Conservation (phyloP, 192 early-diverging fungal genomes). For the Coemansia sp. region DNA sequence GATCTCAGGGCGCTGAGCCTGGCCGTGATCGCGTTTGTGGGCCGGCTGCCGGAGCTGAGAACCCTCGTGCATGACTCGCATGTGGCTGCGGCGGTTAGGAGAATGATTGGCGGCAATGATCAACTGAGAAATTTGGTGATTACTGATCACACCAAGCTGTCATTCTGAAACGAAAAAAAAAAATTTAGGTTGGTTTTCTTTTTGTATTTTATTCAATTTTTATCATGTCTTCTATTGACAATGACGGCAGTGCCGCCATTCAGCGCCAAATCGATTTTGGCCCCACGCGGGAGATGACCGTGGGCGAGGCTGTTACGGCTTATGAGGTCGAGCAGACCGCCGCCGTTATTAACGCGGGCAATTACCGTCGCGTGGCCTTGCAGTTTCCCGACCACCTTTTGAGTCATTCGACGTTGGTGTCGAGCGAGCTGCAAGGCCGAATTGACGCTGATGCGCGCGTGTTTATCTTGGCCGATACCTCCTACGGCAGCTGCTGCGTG, state of each 20-base stretch:
- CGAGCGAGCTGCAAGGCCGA: conserved; percentile 52
- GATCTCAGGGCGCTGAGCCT: conserved; percentile 7
- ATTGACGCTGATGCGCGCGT: conserved; percentile 41
- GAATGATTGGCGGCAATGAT: background rate
- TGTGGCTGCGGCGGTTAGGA: conserved; percentile 2
- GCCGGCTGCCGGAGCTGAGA: conserved; percentile 2
- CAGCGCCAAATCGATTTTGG: conserved; percentile 46
- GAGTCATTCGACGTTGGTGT: conserved; percentile 64
- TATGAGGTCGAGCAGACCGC: conserved; percentile 72
- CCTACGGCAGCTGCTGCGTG: conserved; percentile 97
- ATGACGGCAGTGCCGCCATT: conserved; percentile 68
- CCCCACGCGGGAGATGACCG: conserved; percentile 21
- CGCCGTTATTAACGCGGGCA: conserved; percentile 43
- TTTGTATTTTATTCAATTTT: conserved; percentile 1
- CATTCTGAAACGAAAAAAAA: background rate
- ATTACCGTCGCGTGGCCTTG: conserved; percentile 64
- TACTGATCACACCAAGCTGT: background rate
- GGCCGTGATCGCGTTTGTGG: background rate
- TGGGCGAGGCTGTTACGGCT: conserved; percentile 40
- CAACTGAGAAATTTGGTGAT: conserved; percentile 13
- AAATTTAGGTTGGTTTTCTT: background rate
- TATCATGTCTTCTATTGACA: conserved; percentile 29
- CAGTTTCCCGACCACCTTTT: conserved; percentile 95
- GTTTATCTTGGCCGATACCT: conserved; percentile 91
- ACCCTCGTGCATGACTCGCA: background rate